Conservation (phyloP, 2,329 filamentous ascomycete species). For the Fusarium proliferatum region DNA sequence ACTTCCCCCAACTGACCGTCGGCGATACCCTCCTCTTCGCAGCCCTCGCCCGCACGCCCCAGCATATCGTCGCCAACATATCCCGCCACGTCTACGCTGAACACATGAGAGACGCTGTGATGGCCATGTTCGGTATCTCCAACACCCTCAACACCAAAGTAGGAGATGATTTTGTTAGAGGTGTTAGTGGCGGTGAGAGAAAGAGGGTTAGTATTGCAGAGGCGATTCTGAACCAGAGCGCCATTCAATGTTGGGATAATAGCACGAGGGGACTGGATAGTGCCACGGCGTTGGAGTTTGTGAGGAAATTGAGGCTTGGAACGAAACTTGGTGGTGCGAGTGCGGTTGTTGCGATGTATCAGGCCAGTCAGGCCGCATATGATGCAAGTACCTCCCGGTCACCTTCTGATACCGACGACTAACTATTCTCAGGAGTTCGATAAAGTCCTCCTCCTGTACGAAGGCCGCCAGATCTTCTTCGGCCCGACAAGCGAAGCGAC, state of each 20-base stretch:
- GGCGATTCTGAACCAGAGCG: conserved; percentile 50
- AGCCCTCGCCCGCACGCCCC: conserved; percentile 72
- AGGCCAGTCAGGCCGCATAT: conserved; percentile 60
- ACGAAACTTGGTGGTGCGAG: conserved; percentile 69
- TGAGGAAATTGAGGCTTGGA: conserved; percentile 67
- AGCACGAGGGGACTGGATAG: conserved; percentile 72
- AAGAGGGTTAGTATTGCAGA: conserved; percentile 54
- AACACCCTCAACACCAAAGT: conserved; percentile 76
- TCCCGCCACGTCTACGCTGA: conserved; percentile 61
- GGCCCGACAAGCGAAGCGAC: conserved; percentile 23
- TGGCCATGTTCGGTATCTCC: conserved; percentile 76
- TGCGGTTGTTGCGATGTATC: conserved; percentile 72
- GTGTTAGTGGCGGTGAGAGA: conserved; percentile 64
- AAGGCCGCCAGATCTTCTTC: conserved; percentile 71
- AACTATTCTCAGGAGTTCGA: conserved; percentile 60
- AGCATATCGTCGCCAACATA: conserved; percentile 61
- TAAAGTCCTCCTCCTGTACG: conserved; percentile 74
- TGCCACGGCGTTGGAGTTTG: conserved; percentile 73
- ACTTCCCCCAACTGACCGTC: conserved; percentile 79
- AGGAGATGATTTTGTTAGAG: conserved; percentile 76
- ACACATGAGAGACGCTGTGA: conserved; percentile 75
- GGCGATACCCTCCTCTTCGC: conserved; percentile 82
- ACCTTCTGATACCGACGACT: background rate
- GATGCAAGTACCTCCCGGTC: conserved; percentile 43
- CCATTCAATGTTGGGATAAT: conserved; percentile 77